These are phyloP conservation scores for Alternaria conjuncta DNA, from an alignment of 2,329 filamentous ascomycete genomes.

Conservation along the genomic window DNA sequence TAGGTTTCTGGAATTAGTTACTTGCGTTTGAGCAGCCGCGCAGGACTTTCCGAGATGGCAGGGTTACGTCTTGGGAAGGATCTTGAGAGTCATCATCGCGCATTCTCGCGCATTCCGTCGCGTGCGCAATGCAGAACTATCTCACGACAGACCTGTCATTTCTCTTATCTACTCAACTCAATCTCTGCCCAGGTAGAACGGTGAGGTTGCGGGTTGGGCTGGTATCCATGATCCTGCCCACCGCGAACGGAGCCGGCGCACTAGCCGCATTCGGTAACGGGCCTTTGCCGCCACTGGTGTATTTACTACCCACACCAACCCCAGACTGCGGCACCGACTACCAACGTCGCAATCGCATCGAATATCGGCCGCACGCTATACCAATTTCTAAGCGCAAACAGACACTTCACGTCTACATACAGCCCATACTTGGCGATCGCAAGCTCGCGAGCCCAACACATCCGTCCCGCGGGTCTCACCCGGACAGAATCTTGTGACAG, in stretches of 20 bases:
- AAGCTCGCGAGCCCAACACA: neutral
- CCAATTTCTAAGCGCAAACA: neutral
- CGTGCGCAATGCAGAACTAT: neutral
- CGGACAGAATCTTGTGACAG: neutral
- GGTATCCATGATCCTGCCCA: neutral
- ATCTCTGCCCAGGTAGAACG: neutral
- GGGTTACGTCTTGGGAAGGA: neutral
- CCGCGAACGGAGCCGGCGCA: neutral
- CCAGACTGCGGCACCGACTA: neutral
- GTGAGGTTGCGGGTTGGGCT: neutral
- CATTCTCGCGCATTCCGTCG: neutral
- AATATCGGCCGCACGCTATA: neutral
- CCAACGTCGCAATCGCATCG: neutral
- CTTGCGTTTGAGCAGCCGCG: neutral
- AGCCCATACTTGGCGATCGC: neutral
- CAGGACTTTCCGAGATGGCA: neutral
- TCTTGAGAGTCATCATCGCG: neutral
- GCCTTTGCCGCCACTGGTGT: neutral
- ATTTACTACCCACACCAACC: neutral
- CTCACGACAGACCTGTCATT: neutral
- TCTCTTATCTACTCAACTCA: neutral
- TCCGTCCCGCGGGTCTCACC: neutral
- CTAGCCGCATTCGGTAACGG: neutral
- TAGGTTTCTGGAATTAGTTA: neutral
- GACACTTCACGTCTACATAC: neutral